Conservation (phyloP, 768 basidiomycete species). For the Termitomyces sp. region DNA sequence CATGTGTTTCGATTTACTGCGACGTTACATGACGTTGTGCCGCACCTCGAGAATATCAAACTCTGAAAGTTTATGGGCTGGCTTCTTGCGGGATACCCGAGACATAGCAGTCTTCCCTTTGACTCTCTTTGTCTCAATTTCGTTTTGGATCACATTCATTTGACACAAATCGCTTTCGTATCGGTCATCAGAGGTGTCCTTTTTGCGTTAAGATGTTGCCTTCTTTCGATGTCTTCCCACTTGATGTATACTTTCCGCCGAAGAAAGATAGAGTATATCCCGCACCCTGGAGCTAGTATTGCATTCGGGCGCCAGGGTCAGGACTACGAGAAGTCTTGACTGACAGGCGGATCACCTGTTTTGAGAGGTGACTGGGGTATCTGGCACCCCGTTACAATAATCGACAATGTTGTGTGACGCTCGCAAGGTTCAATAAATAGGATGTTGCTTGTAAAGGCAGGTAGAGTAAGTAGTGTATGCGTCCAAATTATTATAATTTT, state of each 20-base stretch:
- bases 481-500: no score
- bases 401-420: no score
- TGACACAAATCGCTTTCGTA: not conserved
- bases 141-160: constrained; percentile 26
- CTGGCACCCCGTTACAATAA: no score
- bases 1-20: not conserved
- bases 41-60: not conserved
- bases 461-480: no score
- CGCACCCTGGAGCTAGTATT: not conserved
- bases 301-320: no score
- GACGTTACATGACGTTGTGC: not conserved
- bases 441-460: no score
- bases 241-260: not conserved
- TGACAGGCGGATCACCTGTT: no score
- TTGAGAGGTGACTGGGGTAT: no score
- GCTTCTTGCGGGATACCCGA: constrained; percentile 32
- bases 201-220: not conserved
- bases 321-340: no score
- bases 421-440: no score
- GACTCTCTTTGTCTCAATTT: constrained; percentile 31
- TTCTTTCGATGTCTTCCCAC: not conserved
- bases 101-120: constrained; percentile 41
- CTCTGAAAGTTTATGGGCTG: constrained; percentile 17
- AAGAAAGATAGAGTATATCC: not conserved
- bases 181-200: not conserved